Evolutionary conservation across 192 early-diverging fungal species (phyloP).

Genomic region (Podila verticillata): DNA sequence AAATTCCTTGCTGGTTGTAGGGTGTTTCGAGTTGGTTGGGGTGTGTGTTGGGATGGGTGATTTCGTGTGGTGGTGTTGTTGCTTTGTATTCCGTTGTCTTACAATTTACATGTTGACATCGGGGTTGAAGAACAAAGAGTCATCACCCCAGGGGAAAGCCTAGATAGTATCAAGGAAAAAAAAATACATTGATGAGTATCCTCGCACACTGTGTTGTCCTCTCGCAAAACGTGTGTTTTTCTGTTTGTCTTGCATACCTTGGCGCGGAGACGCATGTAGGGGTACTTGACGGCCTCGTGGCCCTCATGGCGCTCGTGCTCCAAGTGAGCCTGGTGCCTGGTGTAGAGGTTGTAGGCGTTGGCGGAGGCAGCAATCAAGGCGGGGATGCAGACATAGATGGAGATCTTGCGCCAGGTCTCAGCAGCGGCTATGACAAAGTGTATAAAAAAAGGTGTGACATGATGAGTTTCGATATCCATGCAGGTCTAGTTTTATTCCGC

Average conservation of each 20-base stretch:
- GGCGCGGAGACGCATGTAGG: constrained; percentile 52
- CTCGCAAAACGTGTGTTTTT: neutral
- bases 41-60: neutral
- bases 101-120: constrained; percentile 42
- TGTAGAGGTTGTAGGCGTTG: constrained; percentile 51
- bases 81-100: neutral
- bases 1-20: neutral
- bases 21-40: constrained; percentile 2
- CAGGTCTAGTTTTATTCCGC: too few species aligned
- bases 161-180: constrained; percentile 8
- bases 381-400: constrained; percentile 50
- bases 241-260: constrained; percentile 28
- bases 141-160: constrained; percentile 54
- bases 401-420: constrained; percentile 55
- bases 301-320: constrained; percentile 50
- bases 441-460: too few species aligned
- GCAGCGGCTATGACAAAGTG: constrained; percentile 43
- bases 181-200: neutral
- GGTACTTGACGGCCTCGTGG: constrained; percentile 47
- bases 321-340: constrained; percentile 55
- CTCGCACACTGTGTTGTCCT: neutral
- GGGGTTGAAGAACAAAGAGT: constrained; percentile 52
- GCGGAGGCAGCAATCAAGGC: constrained; percentile 38
- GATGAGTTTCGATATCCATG: too few species aligned
- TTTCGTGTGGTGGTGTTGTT: neutral